Conservation (phyloP, 805 yeast genomes). For the Metschnikowia continentalis region DNA sequence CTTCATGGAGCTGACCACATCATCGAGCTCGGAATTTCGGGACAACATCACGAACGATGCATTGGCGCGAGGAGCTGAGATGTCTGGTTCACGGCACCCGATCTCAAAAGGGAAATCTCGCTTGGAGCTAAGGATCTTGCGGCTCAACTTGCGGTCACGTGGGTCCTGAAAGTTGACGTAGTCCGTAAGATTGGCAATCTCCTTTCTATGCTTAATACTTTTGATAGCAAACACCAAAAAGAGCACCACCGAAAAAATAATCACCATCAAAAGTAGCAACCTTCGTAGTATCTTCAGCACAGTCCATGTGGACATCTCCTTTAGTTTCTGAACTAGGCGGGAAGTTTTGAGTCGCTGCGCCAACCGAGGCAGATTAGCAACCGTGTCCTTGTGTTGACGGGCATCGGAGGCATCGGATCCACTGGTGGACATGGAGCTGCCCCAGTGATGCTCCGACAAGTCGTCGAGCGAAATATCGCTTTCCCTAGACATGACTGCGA, state of each 20-base stretch:
- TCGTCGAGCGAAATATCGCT: neutral
- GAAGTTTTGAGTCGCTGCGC: neutral
- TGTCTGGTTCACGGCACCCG: conserved; percentile 53
- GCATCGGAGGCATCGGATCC: neutral
- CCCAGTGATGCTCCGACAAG: neutral
- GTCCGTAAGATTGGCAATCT: conserved; percentile 2
- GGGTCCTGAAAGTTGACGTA: conserved; percentile 11
- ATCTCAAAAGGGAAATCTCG: conserved; percentile 43
- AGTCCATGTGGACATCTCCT: neutral
- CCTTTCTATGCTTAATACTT: neutral
- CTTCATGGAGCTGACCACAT: conserved; percentile 67
- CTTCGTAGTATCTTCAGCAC: neutral
- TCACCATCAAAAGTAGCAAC: neutral
- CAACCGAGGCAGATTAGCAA: neutral
- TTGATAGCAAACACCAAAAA: conserved; percentile 1
- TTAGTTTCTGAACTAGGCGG: conserved; percentile 6
- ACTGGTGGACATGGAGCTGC: neutral
- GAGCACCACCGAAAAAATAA: neutral
- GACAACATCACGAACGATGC: conserved; percentile 86
- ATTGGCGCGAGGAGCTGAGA: conserved; percentile 49
- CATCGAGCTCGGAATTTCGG: conserved; percentile 72
- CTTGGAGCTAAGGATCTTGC: conserved; percentile 15
- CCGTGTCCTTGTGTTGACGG: neutral
- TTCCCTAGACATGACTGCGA: neutral
- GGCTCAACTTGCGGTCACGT: conserved; percentile 10